Conservation (phyloP, 2,329 filamentous ascomycete species). For the Colletotrichum sublineola region DNA sequence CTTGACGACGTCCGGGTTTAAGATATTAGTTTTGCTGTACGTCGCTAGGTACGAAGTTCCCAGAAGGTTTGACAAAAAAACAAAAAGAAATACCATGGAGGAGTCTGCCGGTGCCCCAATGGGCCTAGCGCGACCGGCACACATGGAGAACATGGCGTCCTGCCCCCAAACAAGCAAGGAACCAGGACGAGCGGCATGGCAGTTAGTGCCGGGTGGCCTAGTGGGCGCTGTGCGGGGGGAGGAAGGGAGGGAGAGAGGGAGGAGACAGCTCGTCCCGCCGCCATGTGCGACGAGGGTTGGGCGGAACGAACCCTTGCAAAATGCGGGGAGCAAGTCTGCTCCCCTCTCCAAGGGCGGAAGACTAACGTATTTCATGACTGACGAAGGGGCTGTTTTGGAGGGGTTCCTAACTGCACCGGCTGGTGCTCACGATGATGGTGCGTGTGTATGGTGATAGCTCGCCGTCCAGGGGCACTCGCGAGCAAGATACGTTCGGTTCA, state of each 20-base stretch:
- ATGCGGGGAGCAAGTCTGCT: constrained; percentile 27
- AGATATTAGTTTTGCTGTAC: no score
- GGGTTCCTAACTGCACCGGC: constrained; percentile 11
- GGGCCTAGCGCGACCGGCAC: constrained; percentile 5
- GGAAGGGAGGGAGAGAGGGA: no score
- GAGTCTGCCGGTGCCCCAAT: neutral
- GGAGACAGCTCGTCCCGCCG: constrained; percentile 32
- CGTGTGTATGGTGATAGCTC: neutral
- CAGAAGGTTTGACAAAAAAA: neutral
- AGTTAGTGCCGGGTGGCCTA: constrained; percentile 32
- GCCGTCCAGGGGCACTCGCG: neutral
- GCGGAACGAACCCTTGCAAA: constrained; percentile 26
- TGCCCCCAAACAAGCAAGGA: constrained; percentile 32
- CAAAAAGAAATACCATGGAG: neutral
- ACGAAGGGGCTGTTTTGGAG: neutral
- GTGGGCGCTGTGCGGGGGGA: constrained; percentile 30
- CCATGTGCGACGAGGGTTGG: constrained; percentile 24
- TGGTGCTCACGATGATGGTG: constrained; percentile 12
- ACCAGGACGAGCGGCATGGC: constrained; percentile 25
- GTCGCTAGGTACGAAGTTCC: neutral
- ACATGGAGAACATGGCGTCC: constrained; percentile 13
- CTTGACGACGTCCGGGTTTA: neutral
- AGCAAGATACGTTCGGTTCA: neutral
- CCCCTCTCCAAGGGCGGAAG: neutral
- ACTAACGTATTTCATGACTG: constrained; percentile 23